Conservation (phyloP, 306 rosid species). For the Acmispon strigosus region DNA sequence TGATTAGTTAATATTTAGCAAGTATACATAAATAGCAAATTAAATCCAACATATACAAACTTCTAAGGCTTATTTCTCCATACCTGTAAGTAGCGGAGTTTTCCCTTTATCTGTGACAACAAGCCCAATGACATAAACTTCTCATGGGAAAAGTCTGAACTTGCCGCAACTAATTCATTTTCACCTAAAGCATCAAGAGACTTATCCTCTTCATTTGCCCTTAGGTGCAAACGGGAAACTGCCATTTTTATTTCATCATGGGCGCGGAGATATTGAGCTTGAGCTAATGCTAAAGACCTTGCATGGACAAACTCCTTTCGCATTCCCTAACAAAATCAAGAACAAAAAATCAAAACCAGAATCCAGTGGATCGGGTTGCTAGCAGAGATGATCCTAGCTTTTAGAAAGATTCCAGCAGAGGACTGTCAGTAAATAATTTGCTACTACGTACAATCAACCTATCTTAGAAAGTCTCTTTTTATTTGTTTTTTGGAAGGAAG, state of each 20-base stretch:
- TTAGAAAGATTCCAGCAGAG: neutral
- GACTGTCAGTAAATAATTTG: neutral
- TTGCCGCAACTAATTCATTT: conserved; percentile 64
- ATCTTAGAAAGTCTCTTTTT: neutral
- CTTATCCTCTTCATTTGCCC: conserved; percentile 58
- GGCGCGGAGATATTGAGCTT: conserved; percentile 84
- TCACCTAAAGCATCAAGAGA: conserved; percentile 65
- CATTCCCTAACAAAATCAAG: conserved; percentile 55
- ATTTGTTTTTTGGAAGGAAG: neutral
- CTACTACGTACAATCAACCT: conserved; percentile 11
- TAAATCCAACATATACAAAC: neutral
- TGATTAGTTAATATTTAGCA: neutral
- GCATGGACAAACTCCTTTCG: conserved; percentile 91
- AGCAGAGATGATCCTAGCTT: conserved; percentile 4
- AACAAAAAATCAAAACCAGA: conserved; percentile 3
- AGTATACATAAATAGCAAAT: neutral
- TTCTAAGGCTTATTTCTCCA: neutral
- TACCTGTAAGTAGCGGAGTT: conserved; percentile 92
- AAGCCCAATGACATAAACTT: conserved; percentile 65
- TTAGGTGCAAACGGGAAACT: conserved; percentile 56
- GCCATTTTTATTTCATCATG: conserved; percentile 98
- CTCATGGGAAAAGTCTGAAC: conserved; percentile 60
- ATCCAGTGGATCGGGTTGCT: neutral
- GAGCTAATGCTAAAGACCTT: conserved; percentile 85
- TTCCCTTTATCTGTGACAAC: conserved; percentile 72